Base-by-base conservation (phyloP, 2,329 filamentous ascomycete genomes). In the Rachicladosporium sp. region DNA sequence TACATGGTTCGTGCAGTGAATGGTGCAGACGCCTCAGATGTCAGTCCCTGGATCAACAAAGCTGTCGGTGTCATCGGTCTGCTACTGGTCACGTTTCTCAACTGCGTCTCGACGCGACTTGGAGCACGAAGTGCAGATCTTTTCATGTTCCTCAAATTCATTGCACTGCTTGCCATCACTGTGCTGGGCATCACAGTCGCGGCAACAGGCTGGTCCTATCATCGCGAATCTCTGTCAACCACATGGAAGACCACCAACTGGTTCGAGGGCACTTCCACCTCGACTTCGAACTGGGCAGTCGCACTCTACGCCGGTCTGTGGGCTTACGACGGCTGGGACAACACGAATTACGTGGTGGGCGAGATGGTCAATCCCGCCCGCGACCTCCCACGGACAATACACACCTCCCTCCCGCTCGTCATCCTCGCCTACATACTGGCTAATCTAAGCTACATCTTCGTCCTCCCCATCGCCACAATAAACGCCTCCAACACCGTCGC, bases 251-350 rank as follows among this genome's bases (percentile, higher is more conserved):
- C 74, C 2, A 76, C 77, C 33, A 50, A 47, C 19, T 95, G 91
- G 89, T 96, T 96, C 55, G 80, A 86, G 39, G 80, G 81, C 41
- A 95, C 89, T 4, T 85, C 75, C 46, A 76, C 70, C 10, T 82
- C 88, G 57, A 71, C 82, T 37, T 93, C 82, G 35, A 80, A 79
- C 49, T 96, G 88, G 83, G 91, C 91, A 3, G 82, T 98, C 35
- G 91, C 91, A 0, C 65, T 98, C 35, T 98, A 98, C 59, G 89
- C 87, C 10, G 91, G 91, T 6, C 71, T 98, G 4, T 98, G 91
- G 91, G 91, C 91, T 1, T 98, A 91, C 63, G 91, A 98, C 58
- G 91, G 91, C 23, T 98, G 91, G 91, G 91, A 98, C 58, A 98
- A 98, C 60, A 93, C 89, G 46, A 98, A 95, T 63, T 98, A 95